phyloP scores from a whole-genome alignment of 148 eudicot genomes.

The Amaranthus palmeri region DNA sequence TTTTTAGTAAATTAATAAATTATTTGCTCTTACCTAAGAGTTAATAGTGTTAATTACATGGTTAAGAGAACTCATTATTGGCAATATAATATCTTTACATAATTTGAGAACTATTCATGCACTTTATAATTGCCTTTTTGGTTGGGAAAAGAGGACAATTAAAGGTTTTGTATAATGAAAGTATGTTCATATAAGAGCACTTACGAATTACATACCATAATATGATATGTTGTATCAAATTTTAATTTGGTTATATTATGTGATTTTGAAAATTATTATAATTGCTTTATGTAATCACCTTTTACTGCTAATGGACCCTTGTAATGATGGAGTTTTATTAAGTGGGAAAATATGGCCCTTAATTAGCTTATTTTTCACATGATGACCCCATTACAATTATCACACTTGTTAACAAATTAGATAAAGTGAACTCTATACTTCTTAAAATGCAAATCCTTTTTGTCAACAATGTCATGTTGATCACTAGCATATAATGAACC shows the following conservation, averaged over 20 bases:
- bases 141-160: not conserved
- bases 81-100: no score
- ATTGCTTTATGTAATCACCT: not conserved
- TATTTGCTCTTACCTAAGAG: no score
- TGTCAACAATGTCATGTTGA: not conserved
- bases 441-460: no score
- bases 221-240: slow-evolving; percentile 17
- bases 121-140: no score
- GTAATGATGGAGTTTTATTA: not conserved
- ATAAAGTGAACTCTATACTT: not conserved
- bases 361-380: not conserved
- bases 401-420: not conserved
- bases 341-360: not conserved
- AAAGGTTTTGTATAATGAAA: no score
- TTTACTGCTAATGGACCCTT: slow-evolving; percentile 13
- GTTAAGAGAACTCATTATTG: no score
- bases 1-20: no score
- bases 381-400: slow-evolving; percentile 2
- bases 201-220: not conserved
- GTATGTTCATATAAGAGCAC: slow-evolving; percentile 5
- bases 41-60: no score
- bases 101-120: no score
- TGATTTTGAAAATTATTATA: not conserved
- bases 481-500: no score
- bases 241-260: slow-evolving; percentile 7